Conservation (phyloP, 2,329 filamentous ascomycete species). For the Ophiocordyceps australis region DNA sequence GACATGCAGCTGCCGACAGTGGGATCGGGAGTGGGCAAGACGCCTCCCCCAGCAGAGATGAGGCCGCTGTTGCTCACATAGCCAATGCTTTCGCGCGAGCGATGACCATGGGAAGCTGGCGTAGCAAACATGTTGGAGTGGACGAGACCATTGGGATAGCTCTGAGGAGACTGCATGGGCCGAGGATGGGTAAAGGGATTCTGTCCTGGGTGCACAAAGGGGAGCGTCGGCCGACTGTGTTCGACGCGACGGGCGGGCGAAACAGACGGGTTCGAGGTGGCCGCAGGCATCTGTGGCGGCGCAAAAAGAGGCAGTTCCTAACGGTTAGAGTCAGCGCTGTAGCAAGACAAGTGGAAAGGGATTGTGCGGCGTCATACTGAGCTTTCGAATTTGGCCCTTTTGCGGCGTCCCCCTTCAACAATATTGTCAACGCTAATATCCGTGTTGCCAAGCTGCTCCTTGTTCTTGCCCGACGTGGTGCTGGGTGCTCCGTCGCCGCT, state of each 20-base stretch:
- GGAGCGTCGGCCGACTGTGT: slow-evolving; percentile 52
- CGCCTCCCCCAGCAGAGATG: slow-evolving; percentile 19
- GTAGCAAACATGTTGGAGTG: slow-evolving; percentile 43
- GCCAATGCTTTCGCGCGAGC: slow-evolving; percentile 44
- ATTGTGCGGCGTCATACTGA: no score
- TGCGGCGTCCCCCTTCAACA: slow-evolving; percentile 86
- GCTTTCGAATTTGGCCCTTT: slow-evolving; percentile 89
- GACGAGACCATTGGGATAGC: slow-evolving; percentile 32
- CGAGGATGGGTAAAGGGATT: slow-evolving; percentile 65
- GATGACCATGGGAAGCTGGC: slow-evolving; percentile 41
- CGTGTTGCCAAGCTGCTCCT: slow-evolving; percentile 80
- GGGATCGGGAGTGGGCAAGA: slow-evolving; percentile 88
- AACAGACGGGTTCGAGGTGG: slow-evolving; percentile 92
- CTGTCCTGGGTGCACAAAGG: slow-evolving; percentile 58
- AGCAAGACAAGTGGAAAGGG: no score
- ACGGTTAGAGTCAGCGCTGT: no score
- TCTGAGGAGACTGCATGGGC: slow-evolving; percentile 70
- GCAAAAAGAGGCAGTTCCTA: slow-evolving; percentile 93
- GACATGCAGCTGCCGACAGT: slow-evolving; percentile 94
- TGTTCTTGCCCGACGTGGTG: slow-evolving; percentile 54
- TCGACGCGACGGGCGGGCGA: slow-evolving; percentile 74
- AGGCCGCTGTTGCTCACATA: slow-evolving; percentile 27
- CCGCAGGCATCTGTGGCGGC: slow-evolving; percentile 81
- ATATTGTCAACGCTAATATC: slow-evolving; percentile 98
- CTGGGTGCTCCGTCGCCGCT: slow-evolving; percentile 70